Percentiles rank a stretch among this genome's conserved stretches.
Conservation (phyloP, 305 asterid species). For the Stenogyne calaminthoides region DNA sequence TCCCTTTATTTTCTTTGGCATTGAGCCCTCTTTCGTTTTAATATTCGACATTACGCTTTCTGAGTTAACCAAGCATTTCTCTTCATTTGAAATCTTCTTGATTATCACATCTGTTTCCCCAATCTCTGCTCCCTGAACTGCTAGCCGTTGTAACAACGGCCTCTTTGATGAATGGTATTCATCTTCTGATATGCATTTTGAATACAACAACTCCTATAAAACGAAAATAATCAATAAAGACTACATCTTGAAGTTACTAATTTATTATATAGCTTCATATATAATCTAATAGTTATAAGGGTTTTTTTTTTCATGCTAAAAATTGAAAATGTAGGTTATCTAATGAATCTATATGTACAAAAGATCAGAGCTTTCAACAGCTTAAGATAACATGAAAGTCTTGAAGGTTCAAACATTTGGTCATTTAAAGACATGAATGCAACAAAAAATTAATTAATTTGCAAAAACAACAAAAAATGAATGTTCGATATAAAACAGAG, state of each 20-base stretch:
- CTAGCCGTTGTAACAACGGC: conserved; percentile 82
- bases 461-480: not conserved
- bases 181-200: conserved; percentile 82
- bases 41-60: conserved; percentile 22
- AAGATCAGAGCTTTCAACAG: no score
- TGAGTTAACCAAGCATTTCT: conserved; percentile 33
- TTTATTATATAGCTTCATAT: no score
- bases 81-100: conserved; percentile 48
- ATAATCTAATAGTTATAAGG: no score
- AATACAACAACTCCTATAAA: conserved; percentile 65
- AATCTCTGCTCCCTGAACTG: conserved; percentile 90
- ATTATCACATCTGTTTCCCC: conserved; percentile 71
- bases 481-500: not conserved
- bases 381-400: no score
- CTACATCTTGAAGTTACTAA: no score
- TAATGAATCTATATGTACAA: no score
- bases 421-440: not conserved
- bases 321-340: no score
- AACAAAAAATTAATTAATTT: not conserved
- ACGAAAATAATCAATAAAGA: not conserved
- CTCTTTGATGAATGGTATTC: conserved; percentile 84
- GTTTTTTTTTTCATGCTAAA: no score
- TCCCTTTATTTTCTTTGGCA: conserved; percentile 56
- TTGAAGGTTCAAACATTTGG: not conserved
- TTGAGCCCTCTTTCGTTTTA: conserved; percentile 38